phyloP scores from a whole-genome alignment of 1,284 basidiomycete species.

The Meira nashicola region DNA sequence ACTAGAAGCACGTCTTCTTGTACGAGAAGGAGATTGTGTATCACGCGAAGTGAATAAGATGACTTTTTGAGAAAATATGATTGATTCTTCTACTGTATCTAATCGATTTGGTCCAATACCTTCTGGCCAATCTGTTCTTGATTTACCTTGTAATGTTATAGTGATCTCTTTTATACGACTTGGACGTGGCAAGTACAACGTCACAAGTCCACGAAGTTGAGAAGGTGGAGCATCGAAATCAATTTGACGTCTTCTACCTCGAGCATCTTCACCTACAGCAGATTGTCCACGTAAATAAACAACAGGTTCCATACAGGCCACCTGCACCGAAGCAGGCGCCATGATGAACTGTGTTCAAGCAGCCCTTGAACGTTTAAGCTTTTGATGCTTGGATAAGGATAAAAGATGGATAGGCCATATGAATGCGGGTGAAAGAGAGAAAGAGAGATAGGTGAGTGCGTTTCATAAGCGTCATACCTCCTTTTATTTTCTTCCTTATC shows the following conservation, averaged over 20 bases:
- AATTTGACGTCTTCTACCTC: slow-evolving; percentile 30
- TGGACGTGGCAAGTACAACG: slow-evolving; percentile 72
- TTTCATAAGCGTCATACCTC: no score
- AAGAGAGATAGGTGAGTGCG: no score
- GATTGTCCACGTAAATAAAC: slow-evolving; percentile 46
- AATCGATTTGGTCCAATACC: slow-evolving; percentile 73
- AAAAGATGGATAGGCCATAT: no score
- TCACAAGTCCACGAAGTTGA: slow-evolving; percentile 80
- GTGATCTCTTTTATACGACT: slow-evolving; percentile 81
- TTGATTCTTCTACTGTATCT: slow-evolving; percentile 75
- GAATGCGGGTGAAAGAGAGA: no score
- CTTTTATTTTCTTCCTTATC: no score
- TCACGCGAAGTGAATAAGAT: slow-evolving; percentile 66
- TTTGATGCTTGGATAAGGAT: no score
- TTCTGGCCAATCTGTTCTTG: slow-evolving; percentile 73
- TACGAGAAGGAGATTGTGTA: slow-evolving; percentile 13
- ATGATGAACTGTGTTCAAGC: not conserved
- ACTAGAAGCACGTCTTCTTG: slow-evolving; percentile 61
- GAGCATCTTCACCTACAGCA: slow-evolving; percentile 29
- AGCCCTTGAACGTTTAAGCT: no score
- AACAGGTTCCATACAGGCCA: slow-evolving; percentile 37
- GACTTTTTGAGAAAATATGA: slow-evolving; percentile 68
- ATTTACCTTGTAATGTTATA: slow-evolving; percentile 69
- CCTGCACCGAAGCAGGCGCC: slow-evolving; percentile 7
- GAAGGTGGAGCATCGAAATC: slow-evolving; percentile 62